These are phyloP conservation scores for Kazachstania psychrophila DNA, from an alignment of 805 yeast species.

Conservation along the genomic window DNA sequence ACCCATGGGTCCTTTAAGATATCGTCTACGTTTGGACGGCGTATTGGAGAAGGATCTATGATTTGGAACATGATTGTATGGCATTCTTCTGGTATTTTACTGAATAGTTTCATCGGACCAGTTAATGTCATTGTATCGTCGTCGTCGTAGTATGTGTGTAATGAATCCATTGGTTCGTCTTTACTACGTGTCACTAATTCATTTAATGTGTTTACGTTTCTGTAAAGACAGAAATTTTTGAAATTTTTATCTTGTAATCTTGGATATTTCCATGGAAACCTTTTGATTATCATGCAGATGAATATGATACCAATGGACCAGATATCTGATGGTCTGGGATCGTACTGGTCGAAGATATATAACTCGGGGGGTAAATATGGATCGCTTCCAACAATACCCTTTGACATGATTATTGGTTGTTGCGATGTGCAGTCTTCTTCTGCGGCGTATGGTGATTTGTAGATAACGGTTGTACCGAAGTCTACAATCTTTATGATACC, in stretches of 20 bases:
- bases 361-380: conserved; percentile 91
- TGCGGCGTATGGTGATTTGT: conserved; percentile 71
- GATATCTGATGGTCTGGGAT: conserved; percentile 84
- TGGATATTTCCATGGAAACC: conserved; percentile 91
- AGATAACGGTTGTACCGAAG: conserved; percentile 89
- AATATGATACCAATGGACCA: conserved; percentile 88
- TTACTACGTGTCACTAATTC: conserved; percentile 42
- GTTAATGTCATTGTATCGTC: conserved; percentile 51
- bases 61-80: conserved; percentile 57
- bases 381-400: conserved; percentile 79
- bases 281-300: conserved; percentile 81
- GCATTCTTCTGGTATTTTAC: conserved; percentile 60
- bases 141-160: not conserved
- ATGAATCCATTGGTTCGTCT: not conserved
- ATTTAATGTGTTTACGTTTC: conserved; percentile 53
- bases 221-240: conserved; percentile 66
- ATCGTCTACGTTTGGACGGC: conserved; percentile 68
- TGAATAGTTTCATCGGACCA: conserved; percentile 61
- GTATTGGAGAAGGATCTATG: conserved; percentile 78
- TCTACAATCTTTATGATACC: conserved; percentile 89
- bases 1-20: conserved; percentile 66
- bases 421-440: not conserved
- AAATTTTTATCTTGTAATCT: conserved; percentile 69
- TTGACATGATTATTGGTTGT: not conserved
- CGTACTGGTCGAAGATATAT: conserved; percentile 67